phyloP scores from a whole-genome alignment of 805 yeast genomes.

The Zygotorulaspora chibaensis region DNA sequence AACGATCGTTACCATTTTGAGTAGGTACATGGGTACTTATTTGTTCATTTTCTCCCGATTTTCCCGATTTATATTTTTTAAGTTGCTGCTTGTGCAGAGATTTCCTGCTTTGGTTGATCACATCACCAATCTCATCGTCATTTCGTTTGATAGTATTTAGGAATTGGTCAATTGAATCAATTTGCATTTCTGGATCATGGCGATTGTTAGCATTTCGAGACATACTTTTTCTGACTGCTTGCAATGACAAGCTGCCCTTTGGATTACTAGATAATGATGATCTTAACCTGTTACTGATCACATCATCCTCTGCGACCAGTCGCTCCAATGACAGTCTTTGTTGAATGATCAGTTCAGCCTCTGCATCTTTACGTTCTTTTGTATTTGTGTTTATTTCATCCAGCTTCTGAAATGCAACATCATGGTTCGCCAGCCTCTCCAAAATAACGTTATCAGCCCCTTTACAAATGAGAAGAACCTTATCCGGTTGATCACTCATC shows the following conservation, averaged over 20 bases:
- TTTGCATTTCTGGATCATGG: constrained; percentile 29
- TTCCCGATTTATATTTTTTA: constrained; percentile 43
- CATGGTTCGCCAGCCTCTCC: constrained; percentile 59
- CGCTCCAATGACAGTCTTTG: constrained; percentile 47
- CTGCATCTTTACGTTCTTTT: constrained; percentile 61
- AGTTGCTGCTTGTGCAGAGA: constrained; percentile 59
- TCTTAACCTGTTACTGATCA: constrained; percentile 34
- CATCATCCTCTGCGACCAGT: constrained; percentile 16
- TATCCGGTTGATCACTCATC: constrained; percentile 59
- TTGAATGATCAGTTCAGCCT: constrained; percentile 69
- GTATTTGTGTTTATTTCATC: constrained; percentile 57
- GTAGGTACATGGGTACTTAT: not conserved
- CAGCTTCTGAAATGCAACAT: constrained; percentile 59
- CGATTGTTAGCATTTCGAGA: constrained; percentile 19
- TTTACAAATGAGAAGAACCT: constrained; percentile 76
- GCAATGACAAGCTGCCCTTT: constrained; percentile 29
- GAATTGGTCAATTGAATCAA: constrained; percentile 48
- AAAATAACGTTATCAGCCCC: constrained; percentile 93
- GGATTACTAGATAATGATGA: constrained; percentile 27
- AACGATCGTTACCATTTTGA: constrained; percentile 11
- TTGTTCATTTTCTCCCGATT: constrained; percentile 6
- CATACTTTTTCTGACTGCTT: constrained; percentile 31
- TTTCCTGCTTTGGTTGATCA: constrained; percentile 49
- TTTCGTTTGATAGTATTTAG: constrained; percentile 42
- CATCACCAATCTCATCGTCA: constrained; percentile 49